Conservation (phyloP, 371 early-diverging fungal species). For the Capniomyces stellatus region DNA sequence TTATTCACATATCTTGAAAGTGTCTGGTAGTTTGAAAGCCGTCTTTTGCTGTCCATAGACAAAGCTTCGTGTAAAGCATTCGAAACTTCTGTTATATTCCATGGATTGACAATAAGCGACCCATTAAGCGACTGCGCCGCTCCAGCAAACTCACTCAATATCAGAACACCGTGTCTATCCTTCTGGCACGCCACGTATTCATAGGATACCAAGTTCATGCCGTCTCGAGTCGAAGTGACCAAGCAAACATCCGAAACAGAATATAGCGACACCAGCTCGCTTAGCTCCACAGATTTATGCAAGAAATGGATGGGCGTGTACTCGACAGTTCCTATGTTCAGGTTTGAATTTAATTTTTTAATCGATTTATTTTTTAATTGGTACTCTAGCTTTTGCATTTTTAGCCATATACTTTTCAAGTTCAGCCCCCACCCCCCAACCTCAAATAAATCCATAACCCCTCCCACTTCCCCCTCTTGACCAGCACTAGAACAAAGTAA, state of each 20-base stretch:
- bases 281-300: slow-evolving; percentile 89
- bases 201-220: slow-evolving; percentile 98
- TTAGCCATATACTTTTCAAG: too few species aligned
- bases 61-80: slow-evolving; percentile 82
- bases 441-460: too few species aligned
- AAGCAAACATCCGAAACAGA: slow-evolving; percentile 91
- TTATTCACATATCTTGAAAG: slow-evolving; percentile 86
- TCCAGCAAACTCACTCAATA: slow-evolving; percentile 98
- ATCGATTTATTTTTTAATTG: too few species aligned
- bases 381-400: too few species aligned
- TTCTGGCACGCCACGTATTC: slow-evolving; percentile 97
- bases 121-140: slow-evolving; percentile 96
- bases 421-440: too few species aligned
- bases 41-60: slow-evolving; percentile 66
- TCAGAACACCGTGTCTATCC: slow-evolving; percentile 81
- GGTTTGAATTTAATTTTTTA: too few species aligned
- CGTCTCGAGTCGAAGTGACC: slow-evolving; percentile 96
- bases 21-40: slow-evolving; percentile 72
- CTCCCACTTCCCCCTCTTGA: too few species aligned
- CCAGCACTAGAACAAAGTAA: too few species aligned
- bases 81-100: slow-evolving; percentile 94
- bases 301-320: slow-evolving; percentile 96
- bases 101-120: slow-evolving; percentile 94
- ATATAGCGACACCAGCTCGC: slow-evolving; percentile 93
- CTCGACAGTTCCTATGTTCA: slow-evolving; percentile 46